phyloP scores from a whole-genome alignment of 2,329 filamentous ascomycete species.

The Penicillium sp. region DNA sequence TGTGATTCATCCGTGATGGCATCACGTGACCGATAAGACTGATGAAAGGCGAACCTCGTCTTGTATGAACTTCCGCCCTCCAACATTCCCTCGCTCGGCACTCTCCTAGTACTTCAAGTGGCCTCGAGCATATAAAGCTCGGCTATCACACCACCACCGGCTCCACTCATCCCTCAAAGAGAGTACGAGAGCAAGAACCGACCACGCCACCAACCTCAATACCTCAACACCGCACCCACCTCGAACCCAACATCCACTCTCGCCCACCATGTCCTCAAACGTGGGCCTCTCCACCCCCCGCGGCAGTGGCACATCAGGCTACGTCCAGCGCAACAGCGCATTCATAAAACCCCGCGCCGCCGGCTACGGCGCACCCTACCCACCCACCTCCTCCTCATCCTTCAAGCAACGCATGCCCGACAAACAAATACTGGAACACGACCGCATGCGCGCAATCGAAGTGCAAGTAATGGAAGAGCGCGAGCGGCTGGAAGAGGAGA shows the following conservation, averaged over 20 bases:
- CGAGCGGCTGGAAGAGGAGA: constrained; percentile 86
- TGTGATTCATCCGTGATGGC: too few species aligned
- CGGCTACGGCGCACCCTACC: constrained; percentile 68
- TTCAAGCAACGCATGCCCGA: constrained; percentile 83
- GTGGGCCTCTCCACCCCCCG: constrained; percentile 93
- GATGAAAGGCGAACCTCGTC: neutral
- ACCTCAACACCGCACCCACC: neutral
- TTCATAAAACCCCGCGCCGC: constrained; percentile 78
- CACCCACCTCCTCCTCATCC: constrained; percentile 39
- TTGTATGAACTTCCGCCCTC: neutral
- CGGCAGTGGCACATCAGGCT: constrained; percentile 93
- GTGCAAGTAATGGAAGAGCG: constrained; percentile 89
- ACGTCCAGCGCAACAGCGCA: constrained; percentile 93
- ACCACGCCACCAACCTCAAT: neutral
- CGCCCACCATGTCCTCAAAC: constrained; percentile 77
- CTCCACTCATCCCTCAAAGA: neutral
- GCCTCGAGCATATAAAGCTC: neutral
- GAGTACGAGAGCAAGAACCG: neutral
- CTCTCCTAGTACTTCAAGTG: neutral
- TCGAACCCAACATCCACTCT: neutral
- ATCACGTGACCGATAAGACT: constrained; percentile 12
- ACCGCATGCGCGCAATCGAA: constrained; percentile 85
- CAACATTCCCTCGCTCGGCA: neutral
- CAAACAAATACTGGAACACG: constrained; percentile 89
- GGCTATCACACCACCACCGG: neutral